Percentiles rank a stretch among this genome's conserved stretches.
These are phyloP conservation scores for grape (Vitis vinifera) DNA, from an alignment of 164 flowering plant genomes.

Conservation along the genomic window ASM3070453v1 NC_081819.1:3004501-3005000, in stretches of 20 bases:
- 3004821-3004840: slow-evolving; percentile 88
- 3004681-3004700: slow-evolving; percentile 95
- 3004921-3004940: slow-evolving; percentile 76
- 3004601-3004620: slow-evolving; percentile 74
- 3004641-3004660: slow-evolving; percentile 83
- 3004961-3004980: slow-evolving; percentile 72
- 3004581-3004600: slow-evolving; percentile 96
- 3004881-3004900: slow-evolving; percentile 95
- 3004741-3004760: slow-evolving; percentile 79
- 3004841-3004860: slow-evolving; percentile 90
- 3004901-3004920: slow-evolving; percentile 73
- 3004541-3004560: slow-evolving; percentile 46
- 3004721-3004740: slow-evolving; percentile 96
- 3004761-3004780: slow-evolving; percentile 80
- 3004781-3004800: slow-evolving; percentile 85
- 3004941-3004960: slow-evolving; percentile 86
- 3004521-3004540: slow-evolving; percentile 77
- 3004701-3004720: slow-evolving; percentile 82
- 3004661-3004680: slow-evolving; percentile 91
- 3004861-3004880: slow-evolving; percentile 80
- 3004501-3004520: slow-evolving; percentile 84
- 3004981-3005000: slow-evolving; percentile 81
- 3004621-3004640: slow-evolving; percentile 71
- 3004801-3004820: slow-evolving; percentile 85
- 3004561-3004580: slow-evolving; percentile 87